These are phyloP conservation scores for Karstenula rhodostoma DNA, from an alignment of 2,329 filamentous ascomycete species.

Conservation along the genomic window DNA sequence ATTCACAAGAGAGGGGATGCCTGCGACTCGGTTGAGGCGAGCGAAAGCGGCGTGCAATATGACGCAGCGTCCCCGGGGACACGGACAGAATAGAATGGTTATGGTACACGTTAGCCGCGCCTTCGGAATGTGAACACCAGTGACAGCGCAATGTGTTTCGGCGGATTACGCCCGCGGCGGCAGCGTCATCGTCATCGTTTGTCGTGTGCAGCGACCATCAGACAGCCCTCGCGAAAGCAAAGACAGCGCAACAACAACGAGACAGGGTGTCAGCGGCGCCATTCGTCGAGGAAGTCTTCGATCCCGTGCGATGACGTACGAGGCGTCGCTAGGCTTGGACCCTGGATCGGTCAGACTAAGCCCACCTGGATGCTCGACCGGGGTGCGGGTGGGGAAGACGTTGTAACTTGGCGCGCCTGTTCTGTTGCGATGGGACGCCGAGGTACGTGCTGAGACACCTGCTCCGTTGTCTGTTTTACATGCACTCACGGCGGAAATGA, in stretches of 20 bases:
- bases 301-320: slow-evolving; percentile 6
- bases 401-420: background rate
- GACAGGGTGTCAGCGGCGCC: background rate
- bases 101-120: slow-evolving; percentile 13
- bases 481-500: background rate
- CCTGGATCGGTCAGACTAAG: slow-evolving; percentile 7
- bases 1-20: slow-evolving; percentile 17
- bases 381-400: slow-evolving; percentile 5
- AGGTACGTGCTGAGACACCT: background rate
- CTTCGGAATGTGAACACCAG: slow-evolving; percentile 4
- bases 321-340: slow-evolving; percentile 14
- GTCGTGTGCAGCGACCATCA: background rate
- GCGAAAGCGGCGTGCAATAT: slow-evolving; percentile 32
- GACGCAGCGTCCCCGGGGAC: slow-evolving; percentile 30
- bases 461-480: background rate
- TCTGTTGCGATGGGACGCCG: background rate
- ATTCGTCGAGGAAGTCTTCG: slow-evolving; percentile 9
- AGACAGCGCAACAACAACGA: slow-evolving; percentile 6
- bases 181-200: slow-evolving; percentile 3
- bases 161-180: background rate
- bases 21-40: slow-evolving; percentile 21
- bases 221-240: background rate
- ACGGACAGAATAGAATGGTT: slow-evolving; percentile 32
- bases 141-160: slow-evolving; percentile 5
- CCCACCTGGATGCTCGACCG: background rate